Evolutionary conservation across 371 early-diverging fungal genomes (phyloP), one percentile per base, ranked within the genome.

Genomic region (Syncephalastrum racemosum): DNA sequence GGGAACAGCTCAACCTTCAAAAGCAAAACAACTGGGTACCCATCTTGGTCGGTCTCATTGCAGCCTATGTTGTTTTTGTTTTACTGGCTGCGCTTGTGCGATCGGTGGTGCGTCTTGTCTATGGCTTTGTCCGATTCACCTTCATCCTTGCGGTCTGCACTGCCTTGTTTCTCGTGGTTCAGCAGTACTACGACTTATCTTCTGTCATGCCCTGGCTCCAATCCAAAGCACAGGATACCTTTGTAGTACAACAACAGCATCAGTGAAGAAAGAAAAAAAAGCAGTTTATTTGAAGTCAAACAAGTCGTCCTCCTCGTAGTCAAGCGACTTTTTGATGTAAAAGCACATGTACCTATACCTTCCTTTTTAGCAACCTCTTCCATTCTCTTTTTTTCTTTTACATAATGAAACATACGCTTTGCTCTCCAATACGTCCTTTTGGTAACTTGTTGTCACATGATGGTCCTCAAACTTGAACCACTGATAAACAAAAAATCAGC

Each of bases 401-500:
- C 2, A 25, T 45, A 24, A 54, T 6, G 13, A 40, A 3, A 79
- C 80, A 67, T 88, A 91, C 84, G 85, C 91, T 58, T 88, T 87
- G 66, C 83, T 80, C 18, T 84, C 85, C 60, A 91, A 62, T 6
- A 93, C 94, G 15, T 92, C 92, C 52, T 81, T 81, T 51, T 88
- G 85, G 31, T 77, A 74, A 2, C 89, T 86, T 43, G 81, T 56
- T 1, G 89, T 86, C 7, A 95, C 91, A 41, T 76, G 78, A 56
- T 91, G 88, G 64, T 97, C 97, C 63, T 97, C 96, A 61, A 97
- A 91, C 24, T 76, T 70, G 67, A 90, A 96, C 97, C 97, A 97
- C 88, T 91, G 67, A 13, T 46, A 4, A 58, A 53, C 4, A 24
- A 8, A 39, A 3, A 4, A 18, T 56, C 43, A 20, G 5, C n/a